These are phyloP conservation scores for Fusarium poae DNA, from an alignment of 2,329 filamentous ascomycete species.

Conservation along the genomic window DNA sequence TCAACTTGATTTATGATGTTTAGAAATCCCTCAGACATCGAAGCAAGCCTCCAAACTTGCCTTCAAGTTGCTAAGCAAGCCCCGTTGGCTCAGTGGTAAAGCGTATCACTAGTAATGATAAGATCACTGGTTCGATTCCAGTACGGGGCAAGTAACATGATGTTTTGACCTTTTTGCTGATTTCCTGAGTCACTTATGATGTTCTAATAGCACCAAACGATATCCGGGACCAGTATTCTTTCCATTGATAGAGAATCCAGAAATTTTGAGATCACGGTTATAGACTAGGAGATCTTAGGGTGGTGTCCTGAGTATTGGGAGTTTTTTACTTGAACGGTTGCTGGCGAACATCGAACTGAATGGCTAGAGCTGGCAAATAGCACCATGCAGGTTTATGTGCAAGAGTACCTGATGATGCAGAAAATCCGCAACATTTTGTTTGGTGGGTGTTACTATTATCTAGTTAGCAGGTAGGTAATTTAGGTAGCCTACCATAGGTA, in stretches of 20 bases:
- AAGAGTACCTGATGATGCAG: not conserved
- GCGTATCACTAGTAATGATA: slow-evolving; percentile 56
- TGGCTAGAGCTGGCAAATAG: not conserved
- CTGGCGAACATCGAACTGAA: not conserved
- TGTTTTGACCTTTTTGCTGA: not conserved
- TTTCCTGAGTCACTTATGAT: not conserved
- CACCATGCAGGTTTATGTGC: not conserved
- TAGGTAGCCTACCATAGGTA: not conserved
- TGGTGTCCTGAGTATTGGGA: slow-evolving; percentile 44
- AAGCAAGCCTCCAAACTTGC: not conserved
- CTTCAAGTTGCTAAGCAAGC: slow-evolving; percentile 9
- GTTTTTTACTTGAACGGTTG: slow-evolving; percentile 23
- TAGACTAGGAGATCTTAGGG: slow-evolving; percentile 36
- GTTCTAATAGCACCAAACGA: not conserved
- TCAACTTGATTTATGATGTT: not conserved
- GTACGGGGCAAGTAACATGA: slow-evolving; percentile 46
- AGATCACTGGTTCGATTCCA: slow-evolving; percentile 55
- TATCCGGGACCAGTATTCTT: too few species aligned
- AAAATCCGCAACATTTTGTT: not conserved
- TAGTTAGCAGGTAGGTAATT: not conserved
- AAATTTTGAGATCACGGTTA: not conserved
- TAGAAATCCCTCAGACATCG: fast-evolving
- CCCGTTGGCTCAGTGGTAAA: slow-evolving; percentile 55
- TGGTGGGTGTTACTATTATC: not conserved
- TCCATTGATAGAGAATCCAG: too few species aligned